These are phyloP conservation scores for Mycosarcoma maydis DNA, from an alignment of 1,284 basidiomycete species.

Conservation along the genomic window DNA sequence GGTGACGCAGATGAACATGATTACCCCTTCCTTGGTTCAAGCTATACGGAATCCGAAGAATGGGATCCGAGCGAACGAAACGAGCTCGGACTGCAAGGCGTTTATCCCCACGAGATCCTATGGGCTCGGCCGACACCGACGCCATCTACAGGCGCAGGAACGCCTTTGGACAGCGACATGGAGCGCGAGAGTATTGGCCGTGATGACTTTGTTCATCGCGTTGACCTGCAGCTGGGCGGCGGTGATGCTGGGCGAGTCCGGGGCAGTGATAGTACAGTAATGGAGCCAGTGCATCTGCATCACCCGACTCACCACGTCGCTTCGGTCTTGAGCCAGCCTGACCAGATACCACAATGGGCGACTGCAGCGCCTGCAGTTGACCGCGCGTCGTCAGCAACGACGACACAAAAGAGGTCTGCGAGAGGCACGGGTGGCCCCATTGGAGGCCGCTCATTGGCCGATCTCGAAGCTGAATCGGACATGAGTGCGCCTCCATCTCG, in stretches of 20 bases:
- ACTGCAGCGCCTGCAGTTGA: neutral
- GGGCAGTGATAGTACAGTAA: neutral
- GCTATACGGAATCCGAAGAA: constrained; percentile 25
- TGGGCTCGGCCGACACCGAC: constrained; percentile 41
- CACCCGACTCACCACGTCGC: constrained; percentile 8
- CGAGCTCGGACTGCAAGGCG: constrained; percentile 43
- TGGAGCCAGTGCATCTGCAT: constrained; percentile 33
- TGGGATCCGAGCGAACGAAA: constrained; percentile 24
- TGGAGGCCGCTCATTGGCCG: constrained; percentile 29
- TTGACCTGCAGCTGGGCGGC: constrained; percentile 21
- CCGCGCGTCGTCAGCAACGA: neutral
- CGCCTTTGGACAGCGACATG: constrained; percentile 30
- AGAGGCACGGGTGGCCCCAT: neutral
- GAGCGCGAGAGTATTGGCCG: constrained; percentile 11
- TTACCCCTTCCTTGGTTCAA: constrained; percentile 23
- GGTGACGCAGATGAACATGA: constrained; percentile 33
- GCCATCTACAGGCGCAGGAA: constrained; percentile 33
- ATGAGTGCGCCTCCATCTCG: constrained; percentile 20
- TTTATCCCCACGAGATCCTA: constrained; percentile 44
- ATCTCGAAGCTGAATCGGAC: constrained; percentile 36
- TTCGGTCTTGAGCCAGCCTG: constrained; percentile 4
- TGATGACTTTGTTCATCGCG: constrained; percentile 17
- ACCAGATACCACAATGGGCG: neutral
- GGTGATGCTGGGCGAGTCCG: neutral
- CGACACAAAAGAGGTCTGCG: neutral